Percentiles rank a stretch among this genome's conserved stretches.
phyloP scores from a whole-genome alignment of 139 green algal species.

The Pseudopediastrum boryanum region DNA sequence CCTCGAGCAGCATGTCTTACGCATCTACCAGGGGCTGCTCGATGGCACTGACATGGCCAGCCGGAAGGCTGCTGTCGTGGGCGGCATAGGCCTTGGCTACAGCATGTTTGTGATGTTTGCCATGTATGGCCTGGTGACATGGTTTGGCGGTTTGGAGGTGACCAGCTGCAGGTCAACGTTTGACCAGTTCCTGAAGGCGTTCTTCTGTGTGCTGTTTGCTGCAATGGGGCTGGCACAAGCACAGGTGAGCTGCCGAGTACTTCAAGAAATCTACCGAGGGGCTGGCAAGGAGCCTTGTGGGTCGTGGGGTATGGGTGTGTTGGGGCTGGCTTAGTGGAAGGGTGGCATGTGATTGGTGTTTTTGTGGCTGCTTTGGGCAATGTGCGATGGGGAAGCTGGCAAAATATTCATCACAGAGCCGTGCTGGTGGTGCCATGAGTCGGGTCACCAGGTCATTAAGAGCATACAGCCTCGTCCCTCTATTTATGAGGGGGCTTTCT shows the following conservation, averaged over 20 bases:
- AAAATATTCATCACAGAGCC: no score
- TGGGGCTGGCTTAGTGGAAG: no score
- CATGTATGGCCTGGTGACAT: slow-evolving; percentile 53
- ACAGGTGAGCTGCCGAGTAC: slow-evolving; percentile 48
- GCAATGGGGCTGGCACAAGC: slow-evolving; percentile 64
- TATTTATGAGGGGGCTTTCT: no score
- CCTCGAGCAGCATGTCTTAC: slow-evolving; percentile 61
- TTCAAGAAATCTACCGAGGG: no score
- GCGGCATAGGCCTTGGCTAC: slow-evolving; percentile 12
- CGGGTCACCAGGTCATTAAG: no score
- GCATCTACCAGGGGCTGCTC: slow-evolving; percentile 32
- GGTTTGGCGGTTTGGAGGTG: slow-evolving; percentile 78
- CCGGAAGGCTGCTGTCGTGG: background rate
- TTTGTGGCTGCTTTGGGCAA: no score
- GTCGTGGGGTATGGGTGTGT: no score
- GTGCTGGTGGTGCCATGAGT: no score
- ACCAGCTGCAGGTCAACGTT: slow-evolving; percentile 69
- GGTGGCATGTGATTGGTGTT: no score
- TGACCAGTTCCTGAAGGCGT: slow-evolving; percentile 74
- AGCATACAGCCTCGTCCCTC: no score
- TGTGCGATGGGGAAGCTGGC: no score
- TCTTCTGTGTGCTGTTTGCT: slow-evolving; percentile 79
- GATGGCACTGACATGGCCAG: background rate
- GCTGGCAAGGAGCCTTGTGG: no score
- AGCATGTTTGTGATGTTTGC: slow-evolving; percentile 59